Base-by-base conservation (phyloP, 495 filamentous ascomycete genomes). In the Xylaria venustula region DNA sequence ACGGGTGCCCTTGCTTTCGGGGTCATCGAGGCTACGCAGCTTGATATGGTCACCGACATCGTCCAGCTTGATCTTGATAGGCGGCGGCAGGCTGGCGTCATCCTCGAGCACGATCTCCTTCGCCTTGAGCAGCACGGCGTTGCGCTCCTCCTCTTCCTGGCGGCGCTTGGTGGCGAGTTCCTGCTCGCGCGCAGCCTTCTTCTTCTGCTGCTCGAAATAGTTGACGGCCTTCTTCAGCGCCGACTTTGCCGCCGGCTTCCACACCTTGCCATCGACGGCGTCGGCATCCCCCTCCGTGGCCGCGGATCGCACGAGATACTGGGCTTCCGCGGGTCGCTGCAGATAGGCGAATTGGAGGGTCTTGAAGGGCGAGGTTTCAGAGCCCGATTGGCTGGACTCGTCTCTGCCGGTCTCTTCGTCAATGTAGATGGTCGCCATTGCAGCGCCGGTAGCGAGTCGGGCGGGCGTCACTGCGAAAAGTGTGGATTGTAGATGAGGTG, bases 21-120 rank as follows among this genome's bases (percentile, higher is more conserved):
- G 17, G 19, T 45, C 37, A 6, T 45, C 36, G 12, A 59, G 37
- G 57, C 25, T 42, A 26, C 57, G 47, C 47, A 60, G 47, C 37
- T 60, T 60, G 36, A 60, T 36, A 19, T 60, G 36, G 20, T 52
- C 47, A 14, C 47, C 47, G 26, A 52, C 77, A 22, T 83, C 79
- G 68, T 87, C 86, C 62, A 96, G 79, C 73, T 85, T 83, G 64
- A 92, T 84, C 66, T 86, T 86, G 70, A 93, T 86, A 62, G 88
- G 78, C 0, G 94, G 87, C 30, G 93, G 92, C 36, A 97, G 79
- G n/a, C 85, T 87, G 14, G 78, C 57, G 67, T 98, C 91, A 73
- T 97, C 90, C 64, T 81, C 84, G 63, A 98, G 83, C 23, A 90
- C 76, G 57, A 98, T 80, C 79, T 92, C 91, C 81, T 95, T 71